A percentile compares a stretch with the other conserved stretches of the same genome.
Evolutionary conservation across 495 filamentous ascomycete genomes (phyloP).

Genomic region (Penicillium salamii): DNA sequence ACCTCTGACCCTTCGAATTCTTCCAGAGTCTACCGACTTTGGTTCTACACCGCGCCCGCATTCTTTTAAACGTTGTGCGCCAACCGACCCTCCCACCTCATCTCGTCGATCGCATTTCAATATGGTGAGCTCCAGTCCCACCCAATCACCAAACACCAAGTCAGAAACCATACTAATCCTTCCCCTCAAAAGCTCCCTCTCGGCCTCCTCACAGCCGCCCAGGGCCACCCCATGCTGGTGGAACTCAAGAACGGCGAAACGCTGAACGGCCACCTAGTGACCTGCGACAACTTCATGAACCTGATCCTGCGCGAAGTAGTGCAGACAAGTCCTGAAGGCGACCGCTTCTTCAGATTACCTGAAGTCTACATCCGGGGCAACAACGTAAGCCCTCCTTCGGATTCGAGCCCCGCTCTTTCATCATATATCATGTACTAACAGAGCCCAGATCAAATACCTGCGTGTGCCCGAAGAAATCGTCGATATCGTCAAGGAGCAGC

Average conservation of each 20-base stretch:
- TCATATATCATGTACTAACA: not conserved
- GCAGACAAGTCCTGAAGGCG: conserved; percentile 93
- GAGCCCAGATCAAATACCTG: conserved; percentile 91
- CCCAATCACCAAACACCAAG: not conserved
- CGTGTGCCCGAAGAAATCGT: conserved; percentile 94
- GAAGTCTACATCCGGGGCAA: conserved; percentile 97
- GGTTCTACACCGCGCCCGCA: conserved; percentile 4
- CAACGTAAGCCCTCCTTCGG: conserved; percentile 60
- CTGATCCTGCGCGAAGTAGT: conserved; percentile 94
- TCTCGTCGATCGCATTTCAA: conserved; percentile 20
- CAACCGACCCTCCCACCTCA: conserved; percentile 13
- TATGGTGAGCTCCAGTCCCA: conserved; percentile 19
- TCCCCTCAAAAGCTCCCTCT: conserved; percentile 67
- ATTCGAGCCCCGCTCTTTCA: not conserved
- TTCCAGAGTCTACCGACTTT: not conserved
- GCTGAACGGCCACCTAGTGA: conserved; percentile 90
- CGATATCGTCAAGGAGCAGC: conserved; percentile 88
- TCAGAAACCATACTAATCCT: conserved; percentile 2
- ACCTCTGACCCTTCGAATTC: not conserved
- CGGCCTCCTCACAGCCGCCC: conserved; percentile 88
- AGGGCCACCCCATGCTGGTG: conserved; percentile 98
- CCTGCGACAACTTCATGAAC: conserved; percentile 99
- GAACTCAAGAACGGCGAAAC: conserved; percentile 99
- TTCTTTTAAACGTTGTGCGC: conserved; percentile 4
- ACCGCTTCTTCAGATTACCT: conserved; percentile 84